Percentiles rank a stretch among this genome's conserved stretches.
phyloP scores from a whole-genome alignment of 306 rosid genomes.

The Cucurbita argyrosperma region DNA sequence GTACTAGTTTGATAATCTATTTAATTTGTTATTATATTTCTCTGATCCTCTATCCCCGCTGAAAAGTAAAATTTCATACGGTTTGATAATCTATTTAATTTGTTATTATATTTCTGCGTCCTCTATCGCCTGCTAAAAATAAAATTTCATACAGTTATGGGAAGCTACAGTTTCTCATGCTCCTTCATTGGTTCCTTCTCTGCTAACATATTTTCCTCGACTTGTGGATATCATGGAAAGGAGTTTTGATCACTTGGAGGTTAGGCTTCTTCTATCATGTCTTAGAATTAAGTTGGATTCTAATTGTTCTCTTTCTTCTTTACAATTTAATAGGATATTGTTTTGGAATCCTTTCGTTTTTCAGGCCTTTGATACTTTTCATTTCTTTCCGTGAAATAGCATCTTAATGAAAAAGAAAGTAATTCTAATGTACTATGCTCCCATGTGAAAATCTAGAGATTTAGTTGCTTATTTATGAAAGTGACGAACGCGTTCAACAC shows the following conservation, averaged over 20 bases:
- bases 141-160: conserved; percentile 63
- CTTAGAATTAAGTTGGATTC: not conserved
- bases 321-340: not conserved
- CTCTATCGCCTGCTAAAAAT: conserved; percentile 10
- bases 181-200: conserved; percentile 84
- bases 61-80: conserved; percentile 2
- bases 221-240: conserved; percentile 72
- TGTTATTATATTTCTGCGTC: conserved; percentile 8
- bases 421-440: not conserved
- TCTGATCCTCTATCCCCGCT: conserved; percentile 11
- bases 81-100: conserved; percentile 11
- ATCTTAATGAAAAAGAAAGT: not conserved
- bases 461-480: not conserved
- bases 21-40: conserved; percentile 5
- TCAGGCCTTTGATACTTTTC: not conserved
- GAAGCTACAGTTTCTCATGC: conserved; percentile 92
- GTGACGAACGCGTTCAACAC: not conserved
- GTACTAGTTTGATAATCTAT: conserved; percentile 29
- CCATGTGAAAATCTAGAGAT: not conserved
- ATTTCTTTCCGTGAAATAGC: not conserved
- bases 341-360: not conserved
- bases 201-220: conserved; percentile 60
- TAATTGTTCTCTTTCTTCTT: not conserved
- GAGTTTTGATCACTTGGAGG: conserved; percentile 92
- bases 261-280: conserved; percentile 19